Evolutionary conservation across 1,284 basidiomycete genomes (phyloP).

Genomic region (Sporisorium sorghi): DNA sequence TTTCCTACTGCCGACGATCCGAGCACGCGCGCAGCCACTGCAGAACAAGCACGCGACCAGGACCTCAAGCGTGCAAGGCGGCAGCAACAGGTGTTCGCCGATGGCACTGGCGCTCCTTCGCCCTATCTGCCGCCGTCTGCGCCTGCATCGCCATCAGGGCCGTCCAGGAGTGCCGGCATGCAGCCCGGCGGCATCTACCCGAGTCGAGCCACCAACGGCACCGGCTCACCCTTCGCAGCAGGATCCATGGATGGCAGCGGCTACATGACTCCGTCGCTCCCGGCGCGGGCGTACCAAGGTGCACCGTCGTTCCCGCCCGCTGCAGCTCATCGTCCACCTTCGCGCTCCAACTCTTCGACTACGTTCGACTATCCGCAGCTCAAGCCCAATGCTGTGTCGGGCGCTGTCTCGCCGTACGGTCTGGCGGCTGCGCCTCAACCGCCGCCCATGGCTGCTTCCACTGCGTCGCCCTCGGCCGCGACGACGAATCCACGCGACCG

Average conservation of each 20-base stretch:
- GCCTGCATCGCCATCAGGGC: conserved; percentile 19
- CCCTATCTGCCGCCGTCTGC: conserved; percentile 10
- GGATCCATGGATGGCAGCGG: conserved; percentile 20
- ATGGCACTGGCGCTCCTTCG: conserved; percentile 15
- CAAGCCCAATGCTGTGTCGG: conserved; percentile 21
- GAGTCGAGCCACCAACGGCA: conserved; percentile 29
- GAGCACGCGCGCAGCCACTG: conserved; percentile 14
- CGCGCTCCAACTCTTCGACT: conserved; percentile 37
- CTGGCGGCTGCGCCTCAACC: conserved; percentile 43
- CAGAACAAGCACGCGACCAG: conserved; percentile 35
- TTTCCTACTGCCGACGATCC: conserved; percentile 41
- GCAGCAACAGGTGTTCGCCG: conserved; percentile 46
- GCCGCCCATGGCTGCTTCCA: conserved; percentile 45
- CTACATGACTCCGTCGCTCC: conserved; percentile 49
- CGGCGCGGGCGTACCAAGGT: conserved; percentile 58
- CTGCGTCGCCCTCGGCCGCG: conserved; percentile 25
- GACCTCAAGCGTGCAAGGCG: conserved; percentile 45
- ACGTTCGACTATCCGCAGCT: conserved; percentile 62
- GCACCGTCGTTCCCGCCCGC: conserved; percentile 55
- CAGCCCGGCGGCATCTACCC: conserved; percentile 43
- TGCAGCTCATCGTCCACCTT: conserved; percentile 38
- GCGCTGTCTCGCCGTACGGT: conserved; percentile 34
- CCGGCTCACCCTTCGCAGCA: conserved; percentile 22
- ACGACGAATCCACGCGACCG: conserved; percentile 20
- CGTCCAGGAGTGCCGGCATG: conserved; percentile 20